Conservation (phyloP, 2,329 filamentous ascomycete species). For the Fusarium camptoceras region DNA sequence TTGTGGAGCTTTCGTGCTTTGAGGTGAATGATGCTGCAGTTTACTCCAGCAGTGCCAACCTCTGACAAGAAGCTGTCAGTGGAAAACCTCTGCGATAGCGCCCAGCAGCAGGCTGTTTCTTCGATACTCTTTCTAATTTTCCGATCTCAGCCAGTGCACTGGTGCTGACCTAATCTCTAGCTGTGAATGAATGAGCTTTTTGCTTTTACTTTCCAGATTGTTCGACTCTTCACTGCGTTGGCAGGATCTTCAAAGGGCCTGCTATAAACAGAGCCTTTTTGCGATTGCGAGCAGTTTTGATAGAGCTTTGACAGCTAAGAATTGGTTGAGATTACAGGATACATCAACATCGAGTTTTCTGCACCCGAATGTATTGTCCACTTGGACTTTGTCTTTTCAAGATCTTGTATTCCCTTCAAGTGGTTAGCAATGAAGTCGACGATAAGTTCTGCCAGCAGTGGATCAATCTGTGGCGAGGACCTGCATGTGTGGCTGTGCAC, state of each 20-base stretch:
- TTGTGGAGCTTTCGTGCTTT: slow-evolving; percentile 13
- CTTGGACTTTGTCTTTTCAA: slow-evolving; percentile 29
- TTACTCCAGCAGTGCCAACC: slow-evolving; percentile 32
- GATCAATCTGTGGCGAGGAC: slow-evolving; percentile 38
- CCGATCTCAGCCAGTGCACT: background rate
- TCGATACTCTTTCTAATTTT: background rate
- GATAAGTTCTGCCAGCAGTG: slow-evolving; percentile 46
- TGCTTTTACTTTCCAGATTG: slow-evolving; percentile 13
- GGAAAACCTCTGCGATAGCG: slow-evolving; percentile 13
- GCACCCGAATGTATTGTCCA: slow-evolving; percentile 14
- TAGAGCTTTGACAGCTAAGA: slow-evolving; percentile 14
- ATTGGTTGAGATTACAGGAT: slow-evolving; percentile 1
- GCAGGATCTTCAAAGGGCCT: slow-evolving; percentile 43
- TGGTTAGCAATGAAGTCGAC: slow-evolving; percentile 37
- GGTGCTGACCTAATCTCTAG: background rate
- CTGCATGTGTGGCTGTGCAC: slow-evolving; percentile 27
- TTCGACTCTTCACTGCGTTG: slow-evolving; percentile 30
- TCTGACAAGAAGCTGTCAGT: slow-evolving; percentile 30
- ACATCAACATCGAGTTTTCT: slow-evolving; percentile 5
- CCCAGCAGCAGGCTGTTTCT: slow-evolving; percentile 1
- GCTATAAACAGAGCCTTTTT: slow-evolving; percentile 41
- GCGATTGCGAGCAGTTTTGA: slow-evolving; percentile 38
- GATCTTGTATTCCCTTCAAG: slow-evolving; percentile 24
- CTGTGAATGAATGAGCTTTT: slow-evolving; percentile 11
- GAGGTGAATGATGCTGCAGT: slow-evolving; percentile 3